Conservation (phyloP, 2,329 filamentous ascomycete species). For the Hypoxylon sp. region DNA sequence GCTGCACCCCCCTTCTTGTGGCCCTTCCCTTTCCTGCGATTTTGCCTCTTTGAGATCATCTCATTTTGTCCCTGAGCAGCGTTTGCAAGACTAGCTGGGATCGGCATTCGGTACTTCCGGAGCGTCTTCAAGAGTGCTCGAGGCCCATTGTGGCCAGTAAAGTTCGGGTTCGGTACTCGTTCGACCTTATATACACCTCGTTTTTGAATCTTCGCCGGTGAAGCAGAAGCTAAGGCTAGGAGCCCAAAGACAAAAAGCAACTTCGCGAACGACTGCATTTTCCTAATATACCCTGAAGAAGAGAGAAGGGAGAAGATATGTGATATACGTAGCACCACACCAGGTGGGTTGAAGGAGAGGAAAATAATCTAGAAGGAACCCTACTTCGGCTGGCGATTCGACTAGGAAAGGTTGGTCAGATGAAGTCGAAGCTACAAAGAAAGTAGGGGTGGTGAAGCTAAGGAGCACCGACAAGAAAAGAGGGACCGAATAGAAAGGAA, state of each 20-base stretch:
- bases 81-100: constrained; percentile 47
- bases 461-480: constrained; percentile 28
- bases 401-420: constrained; percentile 21
- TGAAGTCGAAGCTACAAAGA: constrained; percentile 1
- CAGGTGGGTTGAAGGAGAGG: constrained; percentile 46
- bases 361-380: constrained; percentile 27
- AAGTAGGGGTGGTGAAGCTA: constrained; percentile 13
- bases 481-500: constrained; percentile 34
- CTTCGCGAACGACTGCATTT: constrained; percentile 50
- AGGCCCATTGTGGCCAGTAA: constrained; percentile 50
- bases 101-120: constrained; percentile 53
- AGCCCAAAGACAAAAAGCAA: constrained; percentile 49
- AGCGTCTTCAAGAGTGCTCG: constrained; percentile 51
- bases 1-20: constrained; percentile 37
- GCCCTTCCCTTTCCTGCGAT: constrained; percentile 40
- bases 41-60: constrained; percentile 49
- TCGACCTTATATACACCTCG: constrained; percentile 53
- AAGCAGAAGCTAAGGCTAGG: constrained; percentile 48
- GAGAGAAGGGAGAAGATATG: constrained; percentile 17
- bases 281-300: constrained; percentile 26
- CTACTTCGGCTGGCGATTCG: constrained; percentile 24
- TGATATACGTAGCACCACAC: constrained; percentile 44
- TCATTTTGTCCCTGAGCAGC: constrained; percentile 45
- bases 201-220: constrained; percentile 49
- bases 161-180: constrained; percentile 50